These are phyloP conservation scores for Obba rivulosa DNA, from an alignment of 768 basidiomycete genomes.

Conservation along the genomic window DNA sequence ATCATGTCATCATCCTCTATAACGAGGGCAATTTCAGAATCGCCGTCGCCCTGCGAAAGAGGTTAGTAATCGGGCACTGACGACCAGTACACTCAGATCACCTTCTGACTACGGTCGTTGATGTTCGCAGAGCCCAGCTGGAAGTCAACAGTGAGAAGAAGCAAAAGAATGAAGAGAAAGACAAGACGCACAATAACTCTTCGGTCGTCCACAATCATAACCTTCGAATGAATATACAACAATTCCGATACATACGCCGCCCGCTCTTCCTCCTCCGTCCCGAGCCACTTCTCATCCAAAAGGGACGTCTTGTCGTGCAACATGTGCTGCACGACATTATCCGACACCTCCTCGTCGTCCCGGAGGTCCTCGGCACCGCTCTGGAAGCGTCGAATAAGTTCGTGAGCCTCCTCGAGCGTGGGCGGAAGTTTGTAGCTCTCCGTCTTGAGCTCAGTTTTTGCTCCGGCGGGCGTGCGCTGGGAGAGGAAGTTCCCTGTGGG, in stretches of 20 bases:
- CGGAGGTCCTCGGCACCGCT: constrained; percentile 48
- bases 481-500: constrained; percentile 45
- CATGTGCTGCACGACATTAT: constrained; percentile 80
- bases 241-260: constrained; percentile 76
- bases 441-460: constrained; percentile 45
- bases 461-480: constrained; percentile 26
- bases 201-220: constrained; percentile 94
- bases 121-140: constrained; percentile 93
- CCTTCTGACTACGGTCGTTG: constrained; percentile 84
- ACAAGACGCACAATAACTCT: constrained; percentile 69
- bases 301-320: constrained; percentile 57
- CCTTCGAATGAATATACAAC: constrained; percentile 79
- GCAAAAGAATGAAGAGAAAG: background rate
- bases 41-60: constrained; percentile 68
- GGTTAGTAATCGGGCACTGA: constrained; percentile 1
- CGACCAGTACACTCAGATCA: constrained; percentile 10
- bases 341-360: constrained; percentile 60
- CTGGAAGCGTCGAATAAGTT: constrained; percentile 71
- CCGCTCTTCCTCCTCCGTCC: constrained; percentile 77
- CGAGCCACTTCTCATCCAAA: constrained; percentile 79
- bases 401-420: constrained; percentile 59
- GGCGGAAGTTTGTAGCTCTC: constrained; percentile 65
- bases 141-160: background rate
- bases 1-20: constrained; percentile 86
- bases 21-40: constrained; percentile 91